A percentile compares a stretch with the other conserved stretches of the same genome.
Conservation (phyloP, 169 alveolate species). For the Plasmodium malariae region DNA sequence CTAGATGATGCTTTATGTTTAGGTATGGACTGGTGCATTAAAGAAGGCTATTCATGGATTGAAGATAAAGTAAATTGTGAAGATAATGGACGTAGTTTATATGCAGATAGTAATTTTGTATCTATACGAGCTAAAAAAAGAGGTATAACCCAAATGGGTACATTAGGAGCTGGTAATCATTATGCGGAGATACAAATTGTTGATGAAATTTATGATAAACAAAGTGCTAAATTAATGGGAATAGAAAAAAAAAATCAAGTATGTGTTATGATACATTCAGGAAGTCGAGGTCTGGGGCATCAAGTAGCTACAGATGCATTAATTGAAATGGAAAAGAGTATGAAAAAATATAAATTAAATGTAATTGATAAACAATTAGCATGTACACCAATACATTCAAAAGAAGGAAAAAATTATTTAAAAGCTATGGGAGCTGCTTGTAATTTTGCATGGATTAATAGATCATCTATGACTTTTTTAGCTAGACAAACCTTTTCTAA, state of each 20-base stretch:
- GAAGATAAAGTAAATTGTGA: conserved; percentile 90
- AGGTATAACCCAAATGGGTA: conserved; percentile 93
- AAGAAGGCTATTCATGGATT: conserved; percentile 87
- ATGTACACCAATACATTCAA: conserved; percentile 88
- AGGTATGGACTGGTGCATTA: conserved; percentile 90
- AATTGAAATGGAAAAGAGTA: conserved; percentile 88
- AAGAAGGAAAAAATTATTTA: conserved; percentile 89
- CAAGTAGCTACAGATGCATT: conserved; percentile 92
- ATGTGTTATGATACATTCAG: conserved; percentile 92
- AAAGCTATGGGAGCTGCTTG: conserved; percentile 93
- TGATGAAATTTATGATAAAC: conserved; percentile 88
- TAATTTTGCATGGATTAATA: conserved; percentile 94
- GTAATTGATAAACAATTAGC: conserved; percentile 91
- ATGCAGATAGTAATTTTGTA: conserved; percentile 90
- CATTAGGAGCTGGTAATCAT: conserved; percentile 94
- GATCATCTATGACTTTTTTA: conserved; percentile 84
- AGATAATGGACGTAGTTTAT: conserved; percentile 90
- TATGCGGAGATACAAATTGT: conserved; percentile 93
- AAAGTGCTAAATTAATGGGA: conserved; percentile 91
- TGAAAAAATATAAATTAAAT: conserved; percentile 77
- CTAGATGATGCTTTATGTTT: conserved; percentile 86
- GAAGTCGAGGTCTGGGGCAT: conserved; percentile 93
- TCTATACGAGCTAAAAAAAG: conserved; percentile 90
- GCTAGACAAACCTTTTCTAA: conserved; percentile 81
- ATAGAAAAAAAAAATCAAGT: conserved; percentile 87